phyloP scores from a whole-genome alignment of 805 yeast genomes.

The Lachancea dasiensis region DNA sequence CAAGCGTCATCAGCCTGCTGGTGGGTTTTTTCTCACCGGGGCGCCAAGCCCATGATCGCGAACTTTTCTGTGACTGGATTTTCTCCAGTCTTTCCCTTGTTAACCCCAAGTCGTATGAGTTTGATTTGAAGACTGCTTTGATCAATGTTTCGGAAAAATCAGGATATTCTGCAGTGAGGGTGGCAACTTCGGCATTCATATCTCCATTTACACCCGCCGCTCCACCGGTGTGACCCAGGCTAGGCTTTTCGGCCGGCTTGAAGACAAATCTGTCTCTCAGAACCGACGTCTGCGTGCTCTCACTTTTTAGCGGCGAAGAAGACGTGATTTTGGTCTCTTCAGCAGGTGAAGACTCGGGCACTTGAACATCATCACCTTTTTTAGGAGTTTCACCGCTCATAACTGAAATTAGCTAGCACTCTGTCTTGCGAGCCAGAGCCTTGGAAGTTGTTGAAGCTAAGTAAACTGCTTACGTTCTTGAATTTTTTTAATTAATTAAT shows the following conservation, averaged over 20 bases:
- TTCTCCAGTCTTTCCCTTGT: conserved; percentile 32
- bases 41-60: conserved; percentile 12
- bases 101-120: conserved; percentile 32
- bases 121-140: conserved; percentile 36
- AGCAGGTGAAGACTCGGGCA: conserved; percentile 46
- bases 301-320: conserved; percentile 26
- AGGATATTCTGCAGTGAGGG: conserved; percentile 27
- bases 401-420: no score
- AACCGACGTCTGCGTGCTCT: conserved; percentile 13
- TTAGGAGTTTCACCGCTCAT: conserved; percentile 6
- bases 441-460: no score
- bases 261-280: conserved; percentile 42
- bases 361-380: conserved; percentile 34
- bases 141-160: conserved; percentile 32
- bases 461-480: no score
- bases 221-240: not conserved
- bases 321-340: conserved; percentile 16
- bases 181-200: conserved; percentile 5
- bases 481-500: no score
- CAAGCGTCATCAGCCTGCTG: conserved; percentile 13
- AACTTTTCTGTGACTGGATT: conserved; percentile 15
- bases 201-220: not conserved
- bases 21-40: conserved; percentile 26
- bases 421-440: no score
- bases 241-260: conserved; percentile 18